These are phyloP conservation scores for Oenanthe sinensis DNA, from an alignment of 129 eudicot species.

Conservation along the genomic window DNA sequence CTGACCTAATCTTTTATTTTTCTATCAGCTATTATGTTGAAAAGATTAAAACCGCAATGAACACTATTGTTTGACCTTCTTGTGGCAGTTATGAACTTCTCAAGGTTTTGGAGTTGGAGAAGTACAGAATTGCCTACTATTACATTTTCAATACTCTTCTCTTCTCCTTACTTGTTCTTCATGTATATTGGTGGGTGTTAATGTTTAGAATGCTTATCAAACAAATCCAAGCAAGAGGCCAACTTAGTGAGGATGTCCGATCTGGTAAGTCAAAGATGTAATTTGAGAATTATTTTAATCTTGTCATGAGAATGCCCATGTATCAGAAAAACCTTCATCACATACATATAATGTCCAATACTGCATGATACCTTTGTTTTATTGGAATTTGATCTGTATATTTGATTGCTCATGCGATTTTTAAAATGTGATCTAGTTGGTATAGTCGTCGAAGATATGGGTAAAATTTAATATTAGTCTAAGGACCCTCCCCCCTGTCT, in stretches of 20 bases:
- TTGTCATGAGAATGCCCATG: not conserved
- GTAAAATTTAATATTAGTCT: too few relatives aligned
- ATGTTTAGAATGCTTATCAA: constrained; percentile 77
- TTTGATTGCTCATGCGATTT: not conserved
- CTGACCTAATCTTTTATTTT: not conserved
- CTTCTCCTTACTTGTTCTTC: constrained; percentile 60
- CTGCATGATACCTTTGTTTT: too few relatives aligned
- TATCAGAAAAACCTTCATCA: too few relatives aligned
- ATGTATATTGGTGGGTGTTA: constrained; percentile 82
- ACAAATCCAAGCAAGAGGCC: constrained; percentile 73
- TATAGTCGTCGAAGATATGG: not conserved
- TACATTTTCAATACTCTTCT: constrained; percentile 77
- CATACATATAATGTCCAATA: not conserved
- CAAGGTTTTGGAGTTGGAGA: constrained; percentile 45
- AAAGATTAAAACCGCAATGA: constrained; percentile 7
- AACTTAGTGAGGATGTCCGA: constrained; percentile 68
- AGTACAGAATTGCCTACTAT: constrained; percentile 46
- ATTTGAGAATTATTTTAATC: not conserved
- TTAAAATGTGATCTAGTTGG: not conserved
- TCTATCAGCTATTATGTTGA: not conserved
- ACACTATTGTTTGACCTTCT: not conserved
- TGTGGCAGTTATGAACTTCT: constrained; percentile 58
- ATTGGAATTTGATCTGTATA: not conserved
- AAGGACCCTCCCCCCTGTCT: not conserved
- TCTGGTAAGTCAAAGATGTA: constrained; percentile 47